phyloP scores from a whole-genome alignment of 306 rosid species.

The Cotoneaster glaucophyllus region DNA sequence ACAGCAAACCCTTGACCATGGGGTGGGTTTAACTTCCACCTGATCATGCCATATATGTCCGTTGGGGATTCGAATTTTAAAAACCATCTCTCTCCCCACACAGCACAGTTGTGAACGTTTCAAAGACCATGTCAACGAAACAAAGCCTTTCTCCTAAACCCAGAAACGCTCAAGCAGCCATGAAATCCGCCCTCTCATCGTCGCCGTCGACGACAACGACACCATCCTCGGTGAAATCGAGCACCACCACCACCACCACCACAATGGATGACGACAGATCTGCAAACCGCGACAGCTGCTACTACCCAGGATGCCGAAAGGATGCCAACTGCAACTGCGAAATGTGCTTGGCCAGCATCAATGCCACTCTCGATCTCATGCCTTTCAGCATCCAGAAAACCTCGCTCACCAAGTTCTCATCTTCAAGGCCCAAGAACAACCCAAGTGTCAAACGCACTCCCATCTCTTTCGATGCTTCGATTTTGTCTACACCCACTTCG shows the following conservation, averaged over 20 bases:
- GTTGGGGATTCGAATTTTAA: constrained; percentile 60
- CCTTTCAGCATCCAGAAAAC: constrained; percentile 54
- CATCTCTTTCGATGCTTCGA: constrained; percentile 47
- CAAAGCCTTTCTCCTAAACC: not conserved
- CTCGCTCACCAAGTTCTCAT: constrained; percentile 54
- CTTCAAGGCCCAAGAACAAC: constrained; percentile 25
- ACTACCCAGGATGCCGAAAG: constrained; percentile 78
- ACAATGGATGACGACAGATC: constrained; percentile 33
- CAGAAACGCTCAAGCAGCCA: constrained; percentile 8
- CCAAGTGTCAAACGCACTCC: constrained; percentile 38
- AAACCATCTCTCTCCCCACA: not conserved
- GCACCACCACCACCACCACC: constrained; percentile 17
- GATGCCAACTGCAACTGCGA: constrained; percentile 70
- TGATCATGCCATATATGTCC: constrained; percentile 28
- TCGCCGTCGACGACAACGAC: not conserved
- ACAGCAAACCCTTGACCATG: too few relatives aligned
- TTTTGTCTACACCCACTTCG: constrained; percentile 47
- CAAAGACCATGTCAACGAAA: constrained; percentile 1
- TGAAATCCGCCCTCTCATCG: constrained; percentile 23
- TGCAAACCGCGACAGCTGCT: constrained; percentile 50
- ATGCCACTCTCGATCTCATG: constrained; percentile 82
- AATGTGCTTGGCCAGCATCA: constrained; percentile 74
- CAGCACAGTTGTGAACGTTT: not conserved
- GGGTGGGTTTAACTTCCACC: not conserved
- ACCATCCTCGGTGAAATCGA: constrained; percentile 30